Percentiles rank a stretch among this genome's conserved stretches.
Evolutionary conservation across 306 rosid species (phyloP).

Genomic region (Rubus parviflorus): DNA sequence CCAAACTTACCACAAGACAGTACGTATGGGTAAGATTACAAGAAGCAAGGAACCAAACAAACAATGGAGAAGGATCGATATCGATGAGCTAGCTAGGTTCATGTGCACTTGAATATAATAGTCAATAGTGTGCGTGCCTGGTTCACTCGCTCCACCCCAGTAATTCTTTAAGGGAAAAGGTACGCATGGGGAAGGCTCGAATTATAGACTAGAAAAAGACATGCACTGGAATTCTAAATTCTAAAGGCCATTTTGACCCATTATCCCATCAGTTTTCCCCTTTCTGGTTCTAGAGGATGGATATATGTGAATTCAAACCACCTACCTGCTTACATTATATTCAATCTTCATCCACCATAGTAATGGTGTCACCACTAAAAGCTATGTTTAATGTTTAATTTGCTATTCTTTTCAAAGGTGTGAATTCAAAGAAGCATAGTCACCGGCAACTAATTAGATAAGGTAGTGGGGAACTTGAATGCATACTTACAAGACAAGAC

Average conservation of each 20-base stretch:
- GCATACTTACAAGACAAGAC: no score
- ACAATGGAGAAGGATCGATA: background rate
- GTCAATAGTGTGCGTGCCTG: background rate
- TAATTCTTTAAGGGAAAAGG: conserved; percentile 28
- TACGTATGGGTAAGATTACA: background rate
- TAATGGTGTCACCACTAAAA: background rate
- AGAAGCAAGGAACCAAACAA: background rate
- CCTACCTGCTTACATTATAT: background rate
- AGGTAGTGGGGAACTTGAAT: no score
- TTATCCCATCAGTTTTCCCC: conserved; percentile 3
- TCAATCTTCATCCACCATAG: conserved; percentile 6
- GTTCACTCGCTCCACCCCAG: no score
- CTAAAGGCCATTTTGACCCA: conserved; percentile 40
- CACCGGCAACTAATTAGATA: no score
- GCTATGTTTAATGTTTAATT: background rate
- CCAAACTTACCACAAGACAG: background rate
- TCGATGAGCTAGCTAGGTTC: background rate
- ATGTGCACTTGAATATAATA: conserved; percentile 28
- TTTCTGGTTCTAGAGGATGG: conserved; percentile 12
- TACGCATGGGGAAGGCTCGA: conserved; percentile 29
- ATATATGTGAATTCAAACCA: background rate
- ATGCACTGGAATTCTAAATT: conserved; percentile 24
- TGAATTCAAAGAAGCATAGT: background rate
- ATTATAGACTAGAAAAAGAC: conserved; percentile 28
- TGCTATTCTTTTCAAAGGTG: background rate